Base-by-base conservation (phyloP, 192 early-diverging fungal genomes). In the Backusella australiensis region DNA sequence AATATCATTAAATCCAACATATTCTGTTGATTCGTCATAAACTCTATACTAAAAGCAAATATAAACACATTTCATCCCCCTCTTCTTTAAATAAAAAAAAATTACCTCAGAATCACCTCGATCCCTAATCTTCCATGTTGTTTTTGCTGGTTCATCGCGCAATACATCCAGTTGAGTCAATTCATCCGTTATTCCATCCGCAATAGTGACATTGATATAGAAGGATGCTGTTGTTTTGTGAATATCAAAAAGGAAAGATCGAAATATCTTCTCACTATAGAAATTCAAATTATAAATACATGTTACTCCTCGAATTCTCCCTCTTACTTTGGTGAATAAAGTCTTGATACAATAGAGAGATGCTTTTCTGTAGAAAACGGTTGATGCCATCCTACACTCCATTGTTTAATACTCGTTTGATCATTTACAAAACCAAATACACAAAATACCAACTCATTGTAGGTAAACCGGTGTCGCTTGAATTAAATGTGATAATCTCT, bases 251-350 rank as follows among this genome's bases (percentile, higher is more conserved):
- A 49, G 26, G 34, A 72, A 78, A 6, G 73, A 39, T 67, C 73
- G 56, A 67, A 67, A 75, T 29, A 42, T 75, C 5, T 67, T 65
- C 11, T 35, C 38, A 44, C 73, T 75, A 67, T 19, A n/a, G 29
- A 42, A 53, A 21, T 21, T n/a, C 19, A 21, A 32, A 53, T 23
- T 59, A 59, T 0, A 59, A 26, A 46, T 44, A 34, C 0, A 12
- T 29, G 44, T 19, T 34, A 65, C 9, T 6, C 34, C 17, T 53
- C 4, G 1, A 49, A 7, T 32, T 46, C 12, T n/a, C 8, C 17
- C 66, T 39, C 67, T 9, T 66, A 72, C 76, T 65, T 34, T 26
- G 76, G 63, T 63, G 76, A 71, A 67, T 77, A 67, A 2, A 77
- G 38, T 36, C 34, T 72, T 32, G 76, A 36, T 34, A 77, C 19